phyloP scores from a whole-genome alignment of 306 rosid species.

The Trichosanthes truncata region DNA sequence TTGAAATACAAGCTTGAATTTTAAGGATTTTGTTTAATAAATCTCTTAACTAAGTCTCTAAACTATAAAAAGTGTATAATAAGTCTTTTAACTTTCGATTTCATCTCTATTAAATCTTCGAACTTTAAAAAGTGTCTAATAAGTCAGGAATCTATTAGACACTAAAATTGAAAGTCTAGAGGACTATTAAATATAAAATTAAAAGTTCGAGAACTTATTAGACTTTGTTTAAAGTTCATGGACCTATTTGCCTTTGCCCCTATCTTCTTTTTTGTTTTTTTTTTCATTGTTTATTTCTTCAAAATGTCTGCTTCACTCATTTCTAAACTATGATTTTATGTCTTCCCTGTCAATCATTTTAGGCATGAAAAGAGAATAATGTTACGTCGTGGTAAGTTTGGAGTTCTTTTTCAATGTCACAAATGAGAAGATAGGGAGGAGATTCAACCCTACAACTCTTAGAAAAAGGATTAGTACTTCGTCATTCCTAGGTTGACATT shows the following conservation, averaged over 20 bases:
- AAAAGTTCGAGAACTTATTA: no score
- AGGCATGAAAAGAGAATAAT: neutral
- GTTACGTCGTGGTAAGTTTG: neutral
- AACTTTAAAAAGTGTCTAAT: no score
- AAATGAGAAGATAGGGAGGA: no score
- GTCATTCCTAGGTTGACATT: neutral
- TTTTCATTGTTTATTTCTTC: neutral
- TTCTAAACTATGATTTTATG: neutral
- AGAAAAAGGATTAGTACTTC: neutral
- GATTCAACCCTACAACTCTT: neutral
- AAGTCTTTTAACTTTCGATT: no score
- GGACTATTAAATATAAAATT: no score
- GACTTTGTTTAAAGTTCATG: no score
- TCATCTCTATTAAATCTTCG: no score
- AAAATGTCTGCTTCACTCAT: neutral
- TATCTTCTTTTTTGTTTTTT: slow-evolving; percentile 22
- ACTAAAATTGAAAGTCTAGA: no score
- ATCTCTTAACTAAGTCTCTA: no score
- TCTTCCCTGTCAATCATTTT: neutral
- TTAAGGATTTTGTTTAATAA: no score
- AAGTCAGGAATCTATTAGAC: no score
- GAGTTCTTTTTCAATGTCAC: neutral
- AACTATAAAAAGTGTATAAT: no score
- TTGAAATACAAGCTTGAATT: neutral
- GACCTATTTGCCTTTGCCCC: slow-evolving; percentile 23